Evolutionary conservation across 805 yeast genomes (phyloP), one percentile per base, ranked within the genome.

Genomic region (Wickerhamiella azymoides): DNA sequence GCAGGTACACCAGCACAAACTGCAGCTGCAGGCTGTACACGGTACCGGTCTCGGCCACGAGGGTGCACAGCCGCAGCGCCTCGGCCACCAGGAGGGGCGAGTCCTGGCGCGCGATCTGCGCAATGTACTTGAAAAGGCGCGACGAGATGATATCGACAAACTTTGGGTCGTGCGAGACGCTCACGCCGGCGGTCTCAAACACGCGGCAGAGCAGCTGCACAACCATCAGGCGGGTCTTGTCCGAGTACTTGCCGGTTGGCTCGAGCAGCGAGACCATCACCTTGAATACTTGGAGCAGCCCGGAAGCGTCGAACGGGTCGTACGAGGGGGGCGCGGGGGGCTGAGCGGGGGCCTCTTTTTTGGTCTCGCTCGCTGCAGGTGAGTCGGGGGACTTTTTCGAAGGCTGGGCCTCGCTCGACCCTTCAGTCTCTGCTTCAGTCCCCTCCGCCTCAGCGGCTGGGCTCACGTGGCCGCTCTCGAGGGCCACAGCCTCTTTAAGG

Each of bases 191-290:
- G 5, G 84, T 79, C 62, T 92, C 97, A 41, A 92, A 70, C 1
- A 93, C 81, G 0, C 80, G 79, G 46, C 77, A 79, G 36, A 92
- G 69, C 36, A 89, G 71, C 25, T 79, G 73, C 32, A 92, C 64
- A 0, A 95, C 92, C 64, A 89, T 77, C 11, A 84, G 79, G 47
- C 94, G 74, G 0, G 96, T 79, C 24, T 84, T 72, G 60, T 89
- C 96, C 50, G 89, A 83, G 56, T 85, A 92, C 55, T 83, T 85
- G 30, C 79, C 76, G 6, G 43, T 39, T 0, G 95, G 93, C 10
- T 92, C 78, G 28, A 88, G 70, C 62, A 88, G 76, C 1, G 92
- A 80, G 11, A 85, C 73, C 36, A 89, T 69, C 32, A 84, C 78
- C 10, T 79, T 78, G 52, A 86, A 62, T 53, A 80, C 81, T 55